Percentiles rank a stretch among this genome's conserved stretches.
These are phyloP conservation scores for Wickerhamomyces pijperi DNA, from an alignment of 805 yeast genomes.

Conservation along the genomic window DNA sequence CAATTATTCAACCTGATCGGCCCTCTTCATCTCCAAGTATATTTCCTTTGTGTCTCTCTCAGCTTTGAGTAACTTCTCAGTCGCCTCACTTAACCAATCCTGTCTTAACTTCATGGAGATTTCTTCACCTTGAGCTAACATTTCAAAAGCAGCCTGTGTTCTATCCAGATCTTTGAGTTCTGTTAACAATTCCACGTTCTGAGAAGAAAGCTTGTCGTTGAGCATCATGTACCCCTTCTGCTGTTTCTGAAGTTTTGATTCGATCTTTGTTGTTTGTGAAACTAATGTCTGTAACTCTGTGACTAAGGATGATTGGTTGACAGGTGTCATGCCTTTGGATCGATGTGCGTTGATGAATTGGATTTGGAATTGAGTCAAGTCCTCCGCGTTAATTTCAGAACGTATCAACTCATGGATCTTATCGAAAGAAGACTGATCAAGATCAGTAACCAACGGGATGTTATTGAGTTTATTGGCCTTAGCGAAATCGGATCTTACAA, in stretches of 20 bases:
- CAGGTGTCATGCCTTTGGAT: not conserved
- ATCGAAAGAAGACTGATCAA: conserved; percentile 8
- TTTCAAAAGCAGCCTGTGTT: conserved; percentile 12
- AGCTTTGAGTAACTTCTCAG: conserved; percentile 12
- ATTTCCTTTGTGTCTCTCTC: conserved; percentile 15
- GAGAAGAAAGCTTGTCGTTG: conserved; percentile 8
- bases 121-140: conserved; percentile 11
- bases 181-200: conserved; percentile 3
- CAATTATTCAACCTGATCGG: not conserved
- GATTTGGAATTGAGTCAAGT: conserved; percentile 5
- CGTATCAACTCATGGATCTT: conserved; percentile 6
- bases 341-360: conserved; percentile 3
- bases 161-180: conserved; percentile 15
- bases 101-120: conserved; percentile 6
- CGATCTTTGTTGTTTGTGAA: conserved; percentile 10
- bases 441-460: conserved; percentile 11
- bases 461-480: conserved; percentile 18
- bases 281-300: conserved; percentile 8
- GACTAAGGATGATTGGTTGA: conserved; percentile 1
- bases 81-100: conserved; percentile 12
- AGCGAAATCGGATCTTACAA: conserved; percentile 32
- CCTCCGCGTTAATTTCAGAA: conserved; percentile 4
- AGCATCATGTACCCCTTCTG: conserved; percentile 5
- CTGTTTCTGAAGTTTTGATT: conserved; percentile 6
- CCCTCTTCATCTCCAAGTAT: conserved; percentile 8